These are phyloP conservation scores for Trichomonascus vanleenenianus DNA, from an alignment of 805 yeast genomes.

Conservation along the genomic window DNA sequence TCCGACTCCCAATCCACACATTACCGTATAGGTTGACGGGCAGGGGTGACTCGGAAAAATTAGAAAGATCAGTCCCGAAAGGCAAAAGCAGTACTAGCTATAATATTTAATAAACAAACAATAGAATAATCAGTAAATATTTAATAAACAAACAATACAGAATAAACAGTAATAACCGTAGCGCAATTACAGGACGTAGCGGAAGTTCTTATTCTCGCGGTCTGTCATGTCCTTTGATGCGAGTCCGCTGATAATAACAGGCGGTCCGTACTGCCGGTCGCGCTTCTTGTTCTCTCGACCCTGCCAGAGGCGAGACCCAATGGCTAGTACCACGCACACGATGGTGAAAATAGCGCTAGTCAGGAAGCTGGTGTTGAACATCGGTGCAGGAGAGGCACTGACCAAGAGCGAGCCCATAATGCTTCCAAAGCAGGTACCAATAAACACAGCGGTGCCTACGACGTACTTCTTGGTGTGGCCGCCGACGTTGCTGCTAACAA, in stretches of 20 bases:
- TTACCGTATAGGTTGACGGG: no score
- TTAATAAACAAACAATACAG: no score
- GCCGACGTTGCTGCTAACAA: conserved; percentile 38
- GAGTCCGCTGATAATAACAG: background rate
- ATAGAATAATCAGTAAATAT: no score
- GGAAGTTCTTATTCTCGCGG: conserved; percentile 11
- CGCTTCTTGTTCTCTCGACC: background rate
- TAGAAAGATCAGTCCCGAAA: no score
- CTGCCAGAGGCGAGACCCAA: background rate
- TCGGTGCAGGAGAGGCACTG: conserved; percentile 11
- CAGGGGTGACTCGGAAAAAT: no score
- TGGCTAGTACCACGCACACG: background rate
- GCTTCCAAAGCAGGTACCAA: conserved; percentile 57
- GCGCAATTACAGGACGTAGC: conserved; percentile 5
- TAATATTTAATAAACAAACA: no score
- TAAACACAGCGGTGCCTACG: conserved; percentile 44
- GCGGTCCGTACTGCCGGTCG: background rate
- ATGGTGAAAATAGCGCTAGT: conserved; percentile 1
- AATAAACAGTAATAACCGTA: no score
- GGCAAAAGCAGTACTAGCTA: no score
- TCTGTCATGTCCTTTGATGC: conserved; percentile 10
- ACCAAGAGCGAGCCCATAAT: conserved; percentile 65
- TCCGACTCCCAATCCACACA: no score
- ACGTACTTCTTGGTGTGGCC: conserved; percentile 49
- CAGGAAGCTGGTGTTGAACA: conserved; percentile 10